Percentiles rank a stretch among this genome's conserved stretches.
Conservation (phyloP, 1,139 yeast species). For the Torulaspora pretoriensis region DNA sequence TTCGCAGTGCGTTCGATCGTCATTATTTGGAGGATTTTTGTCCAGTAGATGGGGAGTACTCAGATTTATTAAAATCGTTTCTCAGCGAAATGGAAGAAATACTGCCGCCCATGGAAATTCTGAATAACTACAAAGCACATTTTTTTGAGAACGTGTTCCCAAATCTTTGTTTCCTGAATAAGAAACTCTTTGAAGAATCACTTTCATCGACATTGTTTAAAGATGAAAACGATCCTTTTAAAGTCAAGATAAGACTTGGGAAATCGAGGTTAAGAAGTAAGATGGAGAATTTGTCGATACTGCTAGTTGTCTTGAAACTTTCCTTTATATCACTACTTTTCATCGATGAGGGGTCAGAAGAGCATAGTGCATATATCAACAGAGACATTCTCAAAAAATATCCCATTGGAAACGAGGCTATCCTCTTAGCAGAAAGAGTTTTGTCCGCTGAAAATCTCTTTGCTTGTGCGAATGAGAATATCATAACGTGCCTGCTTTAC, state of each 20-base stretch:
- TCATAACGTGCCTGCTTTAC: constrained; percentile 28
- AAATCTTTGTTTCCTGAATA: constrained; percentile 29
- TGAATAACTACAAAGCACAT: constrained; percentile 25
- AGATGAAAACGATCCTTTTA: constrained; percentile 20
- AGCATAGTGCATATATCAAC: constrained; percentile 11
- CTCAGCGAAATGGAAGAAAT: constrained; percentile 22
- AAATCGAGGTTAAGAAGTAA: constrained; percentile 28
- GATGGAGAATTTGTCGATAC: constrained; percentile 28
- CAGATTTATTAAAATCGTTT: constrained; percentile 24
- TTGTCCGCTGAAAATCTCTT: constrained; percentile 30
- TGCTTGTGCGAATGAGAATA: constrained; percentile 34
- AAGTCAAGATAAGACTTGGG: constrained; percentile 27
- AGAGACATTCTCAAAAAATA: constrained; percentile 21
- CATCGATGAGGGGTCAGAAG: constrained; percentile 17
- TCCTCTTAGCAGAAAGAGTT: constrained; percentile 26
- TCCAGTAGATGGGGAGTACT: constrained; percentile 23
- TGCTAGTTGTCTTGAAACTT: constrained; percentile 30
- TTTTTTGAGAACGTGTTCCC: constrained; percentile 31
- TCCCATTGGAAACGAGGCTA: constrained; percentile 27
- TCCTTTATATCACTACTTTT: constrained; percentile 26
- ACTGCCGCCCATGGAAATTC: constrained; percentile 27
- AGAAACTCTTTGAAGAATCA: constrained; percentile 26
- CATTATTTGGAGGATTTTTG: constrained; percentile 30
- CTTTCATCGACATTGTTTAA: constrained; percentile 20
- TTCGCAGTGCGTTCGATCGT: constrained; percentile 17